Evolutionary conservation across 805 yeast genomes (phyloP).

Genomic region (Yarrowia osloensis): DNA sequence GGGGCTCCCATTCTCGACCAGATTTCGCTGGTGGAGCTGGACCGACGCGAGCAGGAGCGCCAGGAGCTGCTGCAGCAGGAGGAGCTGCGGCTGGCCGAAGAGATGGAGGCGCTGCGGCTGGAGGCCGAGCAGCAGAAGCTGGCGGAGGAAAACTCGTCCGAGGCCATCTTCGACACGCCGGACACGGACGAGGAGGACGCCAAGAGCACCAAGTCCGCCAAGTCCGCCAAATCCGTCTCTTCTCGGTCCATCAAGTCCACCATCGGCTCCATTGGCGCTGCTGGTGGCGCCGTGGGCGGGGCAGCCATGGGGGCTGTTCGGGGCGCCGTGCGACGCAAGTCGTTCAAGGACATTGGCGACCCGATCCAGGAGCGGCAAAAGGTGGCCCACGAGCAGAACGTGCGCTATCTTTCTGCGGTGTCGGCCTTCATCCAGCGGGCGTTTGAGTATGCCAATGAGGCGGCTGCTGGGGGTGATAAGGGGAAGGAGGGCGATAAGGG

Average conservation of each 20-base stretch:
- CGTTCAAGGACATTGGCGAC: conserved; percentile 50
- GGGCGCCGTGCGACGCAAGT: conserved; percentile 3
- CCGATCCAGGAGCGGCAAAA: conserved; percentile 48
- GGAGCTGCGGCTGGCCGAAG: conserved; percentile 19
- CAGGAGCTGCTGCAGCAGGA: conserved; percentile 11
- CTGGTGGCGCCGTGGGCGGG: conserved; percentile 44
- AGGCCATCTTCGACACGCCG: conserved; percentile 7
- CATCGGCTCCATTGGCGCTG: conserved; percentile 35
- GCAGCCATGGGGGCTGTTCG: conserved; percentile 16
- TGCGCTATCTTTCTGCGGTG: conserved; percentile 78
- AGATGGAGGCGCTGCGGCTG: conserved; percentile 3
- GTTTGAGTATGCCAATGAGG: conserved; percentile 80
- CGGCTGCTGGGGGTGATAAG: no score
- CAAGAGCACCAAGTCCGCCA: conserved; percentile 40
- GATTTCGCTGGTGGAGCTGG: conserved; percentile 18
- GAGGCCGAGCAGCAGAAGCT: conserved; percentile 1
- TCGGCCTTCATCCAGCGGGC: conserved; percentile 83
- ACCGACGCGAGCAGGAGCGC: conserved; percentile 14
- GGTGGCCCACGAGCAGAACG: conserved; percentile 41
- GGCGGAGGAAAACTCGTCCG: not conserved
- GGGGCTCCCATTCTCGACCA: conserved; percentile 37
- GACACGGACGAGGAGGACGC: conserved; percentile 32
- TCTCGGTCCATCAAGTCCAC: conserved; percentile 25
- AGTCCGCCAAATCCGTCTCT: conserved; percentile 34
- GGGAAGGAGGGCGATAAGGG: not conserved